Percentiles rank a stretch among this genome's conserved stretches.
Evolutionary conservation across 768 basidiomycete species (phyloP).

Genomic region (Mycena rebaudengoi): DNA sequence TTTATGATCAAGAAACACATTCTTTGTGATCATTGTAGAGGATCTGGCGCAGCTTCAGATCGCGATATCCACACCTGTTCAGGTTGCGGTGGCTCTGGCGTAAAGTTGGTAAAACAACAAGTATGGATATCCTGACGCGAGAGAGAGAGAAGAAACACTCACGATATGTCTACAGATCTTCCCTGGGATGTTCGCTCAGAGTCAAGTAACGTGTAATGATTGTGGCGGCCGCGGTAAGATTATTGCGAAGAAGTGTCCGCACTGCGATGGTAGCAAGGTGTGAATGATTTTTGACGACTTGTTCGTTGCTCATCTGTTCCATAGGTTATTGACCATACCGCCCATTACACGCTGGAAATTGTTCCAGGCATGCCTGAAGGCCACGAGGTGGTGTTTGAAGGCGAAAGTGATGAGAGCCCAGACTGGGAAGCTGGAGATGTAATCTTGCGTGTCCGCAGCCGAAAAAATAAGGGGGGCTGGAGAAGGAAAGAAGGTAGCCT

Average conservation of each 20-base stretch:
- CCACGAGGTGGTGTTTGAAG: conserved; percentile 91
- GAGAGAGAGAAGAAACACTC: background rate
- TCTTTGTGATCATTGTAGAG: conserved; percentile 96
- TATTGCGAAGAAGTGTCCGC: conserved; percentile 81
- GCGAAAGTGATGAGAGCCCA: conserved; percentile 95
- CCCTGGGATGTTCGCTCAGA: conserved; percentile 95
- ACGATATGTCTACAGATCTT: conserved; percentile 69
- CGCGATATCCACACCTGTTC: conserved; percentile 88
- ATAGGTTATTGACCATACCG: conserved; percentile 76
- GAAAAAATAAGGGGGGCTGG: conserved; percentile 82
- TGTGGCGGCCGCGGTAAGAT: conserved; percentile 87
- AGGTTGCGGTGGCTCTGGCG: conserved; percentile 84
- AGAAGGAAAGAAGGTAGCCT: conserved; percentile 89
- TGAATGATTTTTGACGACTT: background rate
- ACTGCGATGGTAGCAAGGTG: conserved; percentile 79
- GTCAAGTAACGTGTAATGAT: conserved; percentile 82
- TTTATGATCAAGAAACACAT: conserved; percentile 93
- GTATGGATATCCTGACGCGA: conserved; percentile 28
- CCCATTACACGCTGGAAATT: conserved; percentile 87
- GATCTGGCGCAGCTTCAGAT: conserved; percentile 92
- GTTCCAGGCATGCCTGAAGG: conserved; percentile 92
- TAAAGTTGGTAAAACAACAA: conserved; percentile 89
- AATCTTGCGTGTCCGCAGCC: conserved; percentile 83
- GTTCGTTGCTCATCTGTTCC: background rate
- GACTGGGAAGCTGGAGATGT: conserved; percentile 98